phyloP scores from a whole-genome alignment of 768 basidiomycete genomes.

The Hygrophorus russula region DNA sequence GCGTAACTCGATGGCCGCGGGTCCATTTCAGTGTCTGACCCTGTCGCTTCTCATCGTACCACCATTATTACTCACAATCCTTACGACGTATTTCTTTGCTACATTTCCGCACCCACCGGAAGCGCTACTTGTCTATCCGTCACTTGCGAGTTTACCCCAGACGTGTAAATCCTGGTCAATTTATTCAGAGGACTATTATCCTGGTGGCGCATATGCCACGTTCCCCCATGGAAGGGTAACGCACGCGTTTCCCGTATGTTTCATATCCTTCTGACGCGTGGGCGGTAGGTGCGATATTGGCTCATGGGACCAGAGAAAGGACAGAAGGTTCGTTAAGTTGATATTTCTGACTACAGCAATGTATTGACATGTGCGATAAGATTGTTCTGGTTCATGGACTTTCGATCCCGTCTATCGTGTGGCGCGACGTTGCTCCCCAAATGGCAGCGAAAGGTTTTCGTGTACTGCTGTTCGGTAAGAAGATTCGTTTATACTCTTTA shows the following conservation, averaged over 20 bases:
- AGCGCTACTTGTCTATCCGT: slow-evolving; percentile 38
- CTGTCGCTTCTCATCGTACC: slow-evolving; percentile 49
- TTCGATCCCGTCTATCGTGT: slow-evolving; percentile 65
- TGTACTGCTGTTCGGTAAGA: slow-evolving; percentile 62
- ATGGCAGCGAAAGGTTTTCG: slow-evolving; percentile 56
- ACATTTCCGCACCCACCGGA: slow-evolving; percentile 54
- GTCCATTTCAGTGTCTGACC: slow-evolving; percentile 35
- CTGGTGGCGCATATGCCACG: slow-evolving; percentile 49
- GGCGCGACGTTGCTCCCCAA: slow-evolving; percentile 62
- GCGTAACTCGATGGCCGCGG: not conserved
- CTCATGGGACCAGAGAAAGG: slow-evolving; percentile 61
- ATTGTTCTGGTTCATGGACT: slow-evolving; percentile 71
- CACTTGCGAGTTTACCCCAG: slow-evolving; percentile 47
- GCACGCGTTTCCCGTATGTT: slow-evolving; percentile 4
- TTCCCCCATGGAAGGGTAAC: slow-evolving; percentile 57
- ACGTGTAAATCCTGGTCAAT: slow-evolving; percentile 52
- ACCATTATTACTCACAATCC: slow-evolving; percentile 42
- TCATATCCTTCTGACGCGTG: slow-evolving; percentile 1
- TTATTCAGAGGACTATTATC: slow-evolving; percentile 62
- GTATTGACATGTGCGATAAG: slow-evolving; percentile 22
- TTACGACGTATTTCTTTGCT: slow-evolving; percentile 50
- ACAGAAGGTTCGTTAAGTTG: slow-evolving; percentile 36
- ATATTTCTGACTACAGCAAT: not conserved
- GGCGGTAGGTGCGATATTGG: slow-evolving; percentile 61
- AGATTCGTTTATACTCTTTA: not conserved